Base-by-base conservation (phyloP, 441 rosid genomes). In the Arabidopsis lyrata region DNA sequence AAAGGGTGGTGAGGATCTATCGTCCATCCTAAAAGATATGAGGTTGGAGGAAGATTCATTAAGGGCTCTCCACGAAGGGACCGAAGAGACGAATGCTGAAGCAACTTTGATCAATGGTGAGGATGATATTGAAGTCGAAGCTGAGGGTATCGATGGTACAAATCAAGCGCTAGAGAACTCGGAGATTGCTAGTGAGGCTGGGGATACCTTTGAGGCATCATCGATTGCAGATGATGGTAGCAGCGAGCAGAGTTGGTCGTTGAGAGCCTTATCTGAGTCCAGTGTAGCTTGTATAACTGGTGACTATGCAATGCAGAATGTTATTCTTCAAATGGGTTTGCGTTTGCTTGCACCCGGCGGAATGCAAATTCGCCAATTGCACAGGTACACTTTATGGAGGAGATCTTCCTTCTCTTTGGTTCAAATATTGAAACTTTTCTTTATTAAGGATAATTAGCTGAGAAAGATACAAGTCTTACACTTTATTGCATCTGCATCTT, bases 291-390 rank as follows among this genome's bases (percentile, higher is more conserved):
- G 99, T 78, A 83, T 95, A 63, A 95, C 95, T 54, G 84, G 89
- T 71, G 99, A 95, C 81, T 90, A 73, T 74, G 98, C 98, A 4
- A 93, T 93, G 98, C 98, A 93, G 83, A 93, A 95, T 81, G 98
- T 93, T 79, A 85, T 95, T 56, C 87, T 95, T 66, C 99, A 91
- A 85, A 93, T 95, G 90, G 99, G 98, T 39, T 88, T 95, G 70
- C 87, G 98, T 48, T 78, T 95, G 38, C 79, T 91, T 75, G 97
- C 96, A 56, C 90, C 97, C 9, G 94, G 92, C 44, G 98, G 98
- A 70, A 86, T 82, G 89, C 97, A 95, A 75, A 93, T 95, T 65
- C 93, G 90, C 45, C 89, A 93, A 79, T 80, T 95, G 34, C 87
- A 87, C 59, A 93, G 98, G 98, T 93, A 77, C 16, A 20, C 34